phyloP scores from a whole-genome alignment of 805 yeast species.

The Yarrowia phangngaensis region DNA sequence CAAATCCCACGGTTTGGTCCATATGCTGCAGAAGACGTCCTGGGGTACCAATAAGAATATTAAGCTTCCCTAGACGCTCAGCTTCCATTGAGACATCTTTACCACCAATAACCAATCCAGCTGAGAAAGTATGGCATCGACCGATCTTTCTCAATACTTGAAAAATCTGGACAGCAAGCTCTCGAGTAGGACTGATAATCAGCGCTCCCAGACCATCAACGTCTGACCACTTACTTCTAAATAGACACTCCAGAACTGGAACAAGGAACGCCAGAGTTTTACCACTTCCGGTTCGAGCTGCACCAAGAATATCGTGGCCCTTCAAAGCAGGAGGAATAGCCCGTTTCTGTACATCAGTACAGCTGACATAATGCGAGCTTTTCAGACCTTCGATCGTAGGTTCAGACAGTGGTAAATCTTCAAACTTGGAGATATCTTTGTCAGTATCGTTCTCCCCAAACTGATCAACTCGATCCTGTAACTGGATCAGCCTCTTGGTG shows the following conservation, averaged over 20 bases:
- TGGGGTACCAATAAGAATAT: conserved; percentile 85
- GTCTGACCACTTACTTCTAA: conserved; percentile 70
- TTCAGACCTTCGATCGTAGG: conserved; percentile 67
- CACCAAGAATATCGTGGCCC: conserved; percentile 76
- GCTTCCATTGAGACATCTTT: conserved; percentile 78
- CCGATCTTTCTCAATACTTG: conserved; percentile 85
- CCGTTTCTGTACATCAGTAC: conserved; percentile 83
- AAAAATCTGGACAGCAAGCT: conserved; percentile 83
- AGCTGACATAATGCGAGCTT: conserved; percentile 67
- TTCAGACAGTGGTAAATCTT: conserved; percentile 70
- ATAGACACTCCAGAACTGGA: conserved; percentile 62
- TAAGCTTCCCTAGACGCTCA: conserved; percentile 73
- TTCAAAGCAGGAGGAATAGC: conserved; percentile 73
- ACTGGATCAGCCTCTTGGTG: conserved; percentile 29
- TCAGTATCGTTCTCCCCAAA: conserved; percentile 41
- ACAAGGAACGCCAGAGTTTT: conserved; percentile 82
- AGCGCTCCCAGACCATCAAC: conserved; percentile 86
- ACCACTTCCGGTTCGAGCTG: conserved; percentile 80
- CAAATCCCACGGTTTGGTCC: conserved; percentile 83
- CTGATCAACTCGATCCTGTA: conserved; percentile 53
- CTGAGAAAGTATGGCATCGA: conserved; percentile 66
- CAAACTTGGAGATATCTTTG: conserved; percentile 50
- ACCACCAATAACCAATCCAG: conserved; percentile 92
- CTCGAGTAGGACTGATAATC: conserved; percentile 88
- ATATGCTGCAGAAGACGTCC: conserved; percentile 86